Evolutionary conservation across 257 asterid genomes (phyloP).

Genomic region (Plantago elongata): DNA sequence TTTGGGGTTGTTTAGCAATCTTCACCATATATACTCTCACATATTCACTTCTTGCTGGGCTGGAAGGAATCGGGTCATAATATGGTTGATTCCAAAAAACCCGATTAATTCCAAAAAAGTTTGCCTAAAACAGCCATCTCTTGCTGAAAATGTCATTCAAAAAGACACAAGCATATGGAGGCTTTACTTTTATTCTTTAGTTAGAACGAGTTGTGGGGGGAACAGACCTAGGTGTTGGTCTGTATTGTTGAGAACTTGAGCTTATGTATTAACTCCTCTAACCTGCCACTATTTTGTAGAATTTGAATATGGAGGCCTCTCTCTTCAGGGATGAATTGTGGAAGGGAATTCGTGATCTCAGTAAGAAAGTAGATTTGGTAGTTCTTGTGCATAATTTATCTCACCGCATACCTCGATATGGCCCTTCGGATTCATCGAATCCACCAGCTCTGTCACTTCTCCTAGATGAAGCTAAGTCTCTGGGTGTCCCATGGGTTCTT

Average conservation of each 20-base stretch:
- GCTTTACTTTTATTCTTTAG: too few species aligned
- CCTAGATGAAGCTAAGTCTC: constrained; percentile 85
- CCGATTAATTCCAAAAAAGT: too few species aligned
- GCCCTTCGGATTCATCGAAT: constrained; percentile 44
- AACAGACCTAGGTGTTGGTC: neutral
- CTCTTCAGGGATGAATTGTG: constrained; percentile 90
- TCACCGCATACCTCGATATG: constrained; percentile 75
- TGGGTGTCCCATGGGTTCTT: constrained; percentile 93
- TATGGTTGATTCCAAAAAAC: too few species aligned
- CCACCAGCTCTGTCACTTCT: constrained; percentile 75
- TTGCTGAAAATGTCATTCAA: too few species aligned
- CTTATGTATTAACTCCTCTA: neutral
- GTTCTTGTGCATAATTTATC: constrained; percentile 95
- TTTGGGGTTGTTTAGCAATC: constrained; percentile 6
- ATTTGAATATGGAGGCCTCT: constrained; percentile 70
- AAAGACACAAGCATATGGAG: too few species aligned
- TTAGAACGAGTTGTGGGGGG: too few species aligned
- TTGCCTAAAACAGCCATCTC: too few species aligned
- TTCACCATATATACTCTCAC: neutral
- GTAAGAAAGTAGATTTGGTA: constrained; percentile 79
- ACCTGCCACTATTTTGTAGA: constrained; percentile 41
- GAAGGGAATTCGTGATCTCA: constrained; percentile 92
- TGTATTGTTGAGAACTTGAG: constrained; percentile 9
- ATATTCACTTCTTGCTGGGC: too few species aligned
- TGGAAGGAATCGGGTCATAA: too few species aligned